Evolutionary conservation across 1,284 basidiomycete species (phyloP).

Genomic region (Malassezia sp.): DNA sequence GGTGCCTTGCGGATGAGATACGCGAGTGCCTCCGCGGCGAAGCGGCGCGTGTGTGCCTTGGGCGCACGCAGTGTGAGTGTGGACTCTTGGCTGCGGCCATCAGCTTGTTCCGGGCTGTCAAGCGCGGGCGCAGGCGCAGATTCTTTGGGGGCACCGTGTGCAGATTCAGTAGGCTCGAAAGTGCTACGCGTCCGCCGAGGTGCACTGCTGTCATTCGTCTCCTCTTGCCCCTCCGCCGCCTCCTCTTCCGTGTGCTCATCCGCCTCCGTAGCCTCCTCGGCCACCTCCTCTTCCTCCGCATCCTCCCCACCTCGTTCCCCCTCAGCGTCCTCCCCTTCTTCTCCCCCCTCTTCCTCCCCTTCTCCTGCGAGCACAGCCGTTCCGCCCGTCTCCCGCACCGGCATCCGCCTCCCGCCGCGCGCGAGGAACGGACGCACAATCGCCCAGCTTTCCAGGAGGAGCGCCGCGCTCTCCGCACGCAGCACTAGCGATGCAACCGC

Average conservation of each 20-base stretch:
- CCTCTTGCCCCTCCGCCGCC: not conserved
- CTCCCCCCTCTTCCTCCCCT: not conserved
- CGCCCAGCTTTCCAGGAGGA: conserved; percentile 10
- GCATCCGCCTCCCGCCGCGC: no score
- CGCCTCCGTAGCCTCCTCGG: no score
- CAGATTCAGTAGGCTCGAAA: no score
- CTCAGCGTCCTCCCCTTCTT: not conserved
- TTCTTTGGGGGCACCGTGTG: no score
- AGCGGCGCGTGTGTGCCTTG: conserved; percentile 35
- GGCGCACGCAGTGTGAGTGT: conserved; percentile 2
- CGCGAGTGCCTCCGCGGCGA: conserved; percentile 41
- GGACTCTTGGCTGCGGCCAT: no score
- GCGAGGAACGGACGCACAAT: conserved; percentile 3
- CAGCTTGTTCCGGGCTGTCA: no score
- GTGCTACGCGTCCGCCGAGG: no score
- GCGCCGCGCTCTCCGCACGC: conserved; percentile 16
- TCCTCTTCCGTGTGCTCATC: conserved; percentile 15
- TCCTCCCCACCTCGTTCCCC: no score
- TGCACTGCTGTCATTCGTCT: no score
- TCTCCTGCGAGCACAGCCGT: conserved; percentile 1
- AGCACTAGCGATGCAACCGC: conserved; percentile 31
- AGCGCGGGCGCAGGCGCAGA: no score
- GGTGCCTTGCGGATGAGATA: conserved; percentile 41
- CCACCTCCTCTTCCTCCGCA: conserved; percentile 19
- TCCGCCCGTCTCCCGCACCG: not conserved